Percentiles rank a stretch among this genome's conserved stretches.
phyloP scores from a whole-genome alignment of 2,329 filamentous ascomycete species.

The Xylaria sp. region DNA sequence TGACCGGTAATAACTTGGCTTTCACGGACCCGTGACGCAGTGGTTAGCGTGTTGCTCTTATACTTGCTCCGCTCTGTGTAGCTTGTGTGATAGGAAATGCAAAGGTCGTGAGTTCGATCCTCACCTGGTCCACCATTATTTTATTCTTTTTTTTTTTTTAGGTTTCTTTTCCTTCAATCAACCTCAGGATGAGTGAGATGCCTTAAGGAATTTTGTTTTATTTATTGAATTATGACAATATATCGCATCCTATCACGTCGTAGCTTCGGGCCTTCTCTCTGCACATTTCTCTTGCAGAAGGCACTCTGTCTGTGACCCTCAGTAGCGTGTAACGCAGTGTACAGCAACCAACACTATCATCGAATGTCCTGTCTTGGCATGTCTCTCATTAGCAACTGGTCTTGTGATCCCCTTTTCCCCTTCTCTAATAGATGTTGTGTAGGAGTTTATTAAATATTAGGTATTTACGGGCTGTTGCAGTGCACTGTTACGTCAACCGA shows the following conservation, averaged over 20 bases:
- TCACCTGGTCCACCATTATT: constrained; percentile 34
- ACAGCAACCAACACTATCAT: constrained; percentile 2
- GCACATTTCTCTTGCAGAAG: constrained; percentile 14
- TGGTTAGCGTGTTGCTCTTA: constrained; percentile 39
- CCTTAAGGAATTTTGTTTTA: no score
- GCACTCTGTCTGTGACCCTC: constrained; percentile 8
- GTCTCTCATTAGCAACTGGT: no score
- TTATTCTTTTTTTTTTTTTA: background rate
- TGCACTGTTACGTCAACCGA: background rate
- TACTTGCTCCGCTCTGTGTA: constrained; percentile 21
- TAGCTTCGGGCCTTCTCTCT: constrained; percentile 7
- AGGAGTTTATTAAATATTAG: background rate
- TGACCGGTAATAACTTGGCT: no score
- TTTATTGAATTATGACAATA: no score
- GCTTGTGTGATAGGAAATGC: constrained; percentile 33
- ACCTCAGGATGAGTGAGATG: no score
- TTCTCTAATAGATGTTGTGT: no score
- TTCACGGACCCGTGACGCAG: constrained; percentile 29
- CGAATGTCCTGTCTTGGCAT: constrained; percentile 11
- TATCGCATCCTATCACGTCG: constrained; percentile 7
- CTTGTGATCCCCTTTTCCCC: no score
- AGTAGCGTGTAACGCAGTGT: background rate
- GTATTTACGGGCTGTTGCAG: background rate
- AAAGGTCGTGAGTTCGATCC: constrained; percentile 39
- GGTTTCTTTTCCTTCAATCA: no score